Evolutionary conservation across 495 filamentous ascomycete genomes (phyloP), one percentile per base, ranked within the genome.

Genomic region (Articulospora tetracladia): DNA sequence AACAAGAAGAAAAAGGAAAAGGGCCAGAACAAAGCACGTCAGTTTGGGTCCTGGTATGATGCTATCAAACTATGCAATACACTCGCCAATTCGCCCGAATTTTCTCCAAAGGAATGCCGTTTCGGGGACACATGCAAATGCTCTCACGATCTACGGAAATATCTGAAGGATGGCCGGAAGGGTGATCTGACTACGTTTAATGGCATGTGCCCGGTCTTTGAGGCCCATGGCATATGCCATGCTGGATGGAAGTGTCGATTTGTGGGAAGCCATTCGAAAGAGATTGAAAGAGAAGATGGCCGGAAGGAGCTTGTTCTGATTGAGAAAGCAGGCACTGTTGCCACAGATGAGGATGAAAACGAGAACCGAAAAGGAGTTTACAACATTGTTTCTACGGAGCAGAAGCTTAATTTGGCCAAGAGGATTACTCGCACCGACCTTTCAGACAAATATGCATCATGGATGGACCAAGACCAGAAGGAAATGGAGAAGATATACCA

Each of bases 161-260:
- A 98, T 68, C 75, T 98, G 63, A 84, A 83, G 50, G 86, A 93
- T 25, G 88, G 91, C 56, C 93, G 92, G 62, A 82, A 90, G 28
- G 82, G 82, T 52, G 91, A 97, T 64, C 78, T 98, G 11, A 77
- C 77, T 0, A 90, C 88, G 0, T 85, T 95, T 60, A 76, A 75
- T 55, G 87, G 90, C 0, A 72, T 86, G 23, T 98, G 94, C 69
- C 92, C 93, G 0, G 79, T 93, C 15, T 96, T 81, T 74, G 86
- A 92, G 64, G 79, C 76, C 10, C 78, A 82, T 25, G 95, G 94
- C 30, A 83, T 76, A 63, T 98, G 94, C 66, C 73, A 76, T 53
- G 81, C 85, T 17, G 94, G 94, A 1, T 98, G 93, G 92, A 95
- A 89, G 67, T 98, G 94, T 70, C 89, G 93, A 13, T 92, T 96